Evolutionary conservation across 129 eudicot species (phyloP).

Genomic region (Flaveria brownii): DNA sequence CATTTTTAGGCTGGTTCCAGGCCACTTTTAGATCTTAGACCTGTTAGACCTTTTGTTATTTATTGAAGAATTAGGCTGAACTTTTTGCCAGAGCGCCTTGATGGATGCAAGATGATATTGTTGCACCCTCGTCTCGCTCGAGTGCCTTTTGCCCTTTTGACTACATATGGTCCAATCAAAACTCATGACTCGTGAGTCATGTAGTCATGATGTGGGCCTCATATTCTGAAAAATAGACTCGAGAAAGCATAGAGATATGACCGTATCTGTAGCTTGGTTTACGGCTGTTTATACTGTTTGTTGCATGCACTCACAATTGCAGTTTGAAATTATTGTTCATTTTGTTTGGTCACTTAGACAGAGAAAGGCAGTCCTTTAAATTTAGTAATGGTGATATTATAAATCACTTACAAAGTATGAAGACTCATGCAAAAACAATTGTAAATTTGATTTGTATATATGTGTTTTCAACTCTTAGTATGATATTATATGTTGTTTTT

Average conservation of each 20-base stretch:
- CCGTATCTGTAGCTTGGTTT: background rate
- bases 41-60: too few relatives aligned
- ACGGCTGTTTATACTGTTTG: slow-evolving; percentile 8
- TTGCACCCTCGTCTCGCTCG: too few relatives aligned
- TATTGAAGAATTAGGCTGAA: too few relatives aligned
- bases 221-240: background rate
- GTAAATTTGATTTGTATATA: background rate
- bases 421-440: background rate
- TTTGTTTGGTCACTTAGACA: background rate
- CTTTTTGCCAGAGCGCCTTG: too few relatives aligned
- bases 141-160: too few relatives aligned
- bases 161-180: background rate
- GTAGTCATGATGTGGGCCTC: background rate
- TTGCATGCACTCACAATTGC: background rate
- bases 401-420: background rate
- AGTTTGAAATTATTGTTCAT: background rate
- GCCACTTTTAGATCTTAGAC: too few relatives aligned
- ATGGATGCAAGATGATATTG: too few relatives aligned
- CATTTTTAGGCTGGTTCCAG: too few relatives aligned
- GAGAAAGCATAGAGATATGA: background rate
- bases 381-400: background rate
- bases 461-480: background rate
- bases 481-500: background rate
- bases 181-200: background rate
- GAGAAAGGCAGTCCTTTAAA: background rate